phyloP scores from a whole-genome alignment of 129 eudicot species.

The Helianthus tuberosus region DNA sequence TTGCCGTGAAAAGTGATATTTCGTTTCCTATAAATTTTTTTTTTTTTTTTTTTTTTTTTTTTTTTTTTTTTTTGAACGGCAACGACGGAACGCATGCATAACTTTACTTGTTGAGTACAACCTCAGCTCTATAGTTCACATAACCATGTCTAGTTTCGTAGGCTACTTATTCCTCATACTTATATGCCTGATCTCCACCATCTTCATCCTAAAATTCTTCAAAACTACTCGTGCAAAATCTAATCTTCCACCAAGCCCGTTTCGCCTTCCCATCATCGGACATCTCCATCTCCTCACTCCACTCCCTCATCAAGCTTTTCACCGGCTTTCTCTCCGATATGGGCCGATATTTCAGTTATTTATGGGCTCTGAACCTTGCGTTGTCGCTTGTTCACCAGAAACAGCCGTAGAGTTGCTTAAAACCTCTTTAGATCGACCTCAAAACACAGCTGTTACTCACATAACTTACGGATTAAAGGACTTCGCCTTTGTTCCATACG shows the following conservation, averaged over 20 bases:
- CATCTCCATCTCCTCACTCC: slow-evolving; percentile 9
- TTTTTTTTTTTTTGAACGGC: too few species aligned
- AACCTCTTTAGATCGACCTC: slow-evolving; percentile 2
- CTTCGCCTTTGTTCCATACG: background rate
- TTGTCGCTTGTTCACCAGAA: background rate
- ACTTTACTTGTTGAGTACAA: background rate
- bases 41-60: too few species aligned
- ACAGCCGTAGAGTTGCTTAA: background rate
- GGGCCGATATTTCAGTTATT: background rate
- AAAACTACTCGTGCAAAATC: background rate
- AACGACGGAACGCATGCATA: background rate
- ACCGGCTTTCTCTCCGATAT: background rate
- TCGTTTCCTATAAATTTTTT: too few species aligned
- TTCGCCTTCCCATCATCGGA: background rate
- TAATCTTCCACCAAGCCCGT: background rate
- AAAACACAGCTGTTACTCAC: background rate
- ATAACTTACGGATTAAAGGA: background rate
- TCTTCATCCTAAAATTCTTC: background rate
- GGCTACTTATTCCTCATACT: background rate
- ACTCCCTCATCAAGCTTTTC: slow-evolving; percentile 3
- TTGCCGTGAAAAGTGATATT: too few species aligned
- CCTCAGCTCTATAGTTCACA: background rate
- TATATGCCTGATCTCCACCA: background rate
- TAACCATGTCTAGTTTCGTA: background rate
- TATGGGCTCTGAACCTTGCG: slow-evolving; percentile 10